Evolutionary conservation across 2,329 filamentous ascomycete species (phyloP).

Genomic region (Lasiodiplodia hormozganensis): DNA sequence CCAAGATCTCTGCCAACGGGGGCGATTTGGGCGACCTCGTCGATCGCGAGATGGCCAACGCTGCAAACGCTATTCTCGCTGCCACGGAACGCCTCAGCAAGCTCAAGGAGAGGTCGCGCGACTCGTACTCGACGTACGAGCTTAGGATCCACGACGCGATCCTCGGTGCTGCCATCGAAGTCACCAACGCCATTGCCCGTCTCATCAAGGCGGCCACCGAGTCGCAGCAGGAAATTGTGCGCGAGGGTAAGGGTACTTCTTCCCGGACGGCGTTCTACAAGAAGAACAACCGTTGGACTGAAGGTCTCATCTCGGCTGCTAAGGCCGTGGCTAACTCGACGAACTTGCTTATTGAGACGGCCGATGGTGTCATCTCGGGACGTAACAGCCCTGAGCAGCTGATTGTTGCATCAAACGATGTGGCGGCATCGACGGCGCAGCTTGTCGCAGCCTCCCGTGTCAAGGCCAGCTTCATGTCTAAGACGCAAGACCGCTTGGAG

Average conservation of each 20-base stretch:
- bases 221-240: conserved; percentile 95
- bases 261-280: conserved; percentile 97
- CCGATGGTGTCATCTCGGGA: conserved; percentile 89
- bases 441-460: conserved; percentile 94
- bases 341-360: conserved; percentile 96
- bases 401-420: conserved; percentile 96
- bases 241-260: conserved; percentile 85
- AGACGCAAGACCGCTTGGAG: conserved; percentile 91
- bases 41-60: conserved; percentile 88
- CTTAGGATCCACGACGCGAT: conserved; percentile 96
- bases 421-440: conserved; percentile 94
- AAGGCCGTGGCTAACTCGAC: conserved; percentile 95
- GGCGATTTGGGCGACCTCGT: conserved; percentile 94
- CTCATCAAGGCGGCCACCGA: conserved; percentile 93
- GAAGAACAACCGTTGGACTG: conserved; percentile 99
- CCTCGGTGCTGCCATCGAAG: conserved; percentile 87
- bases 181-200: conserved; percentile 91
- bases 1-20: conserved; percentile 77
- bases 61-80: conserved; percentile 92
- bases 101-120: conserved; percentile 94
- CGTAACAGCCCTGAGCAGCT: conserved; percentile 96
- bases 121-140: conserved; percentile 95
- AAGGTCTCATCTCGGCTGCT: conserved; percentile 94
- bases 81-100: conserved; percentile 88
- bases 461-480: conserved; percentile 98